A percentile compares a stretch with the other conserved stretches of the same genome.
Conservation (phyloP, 805 yeast species). For the Starmerella sp. region DNA sequence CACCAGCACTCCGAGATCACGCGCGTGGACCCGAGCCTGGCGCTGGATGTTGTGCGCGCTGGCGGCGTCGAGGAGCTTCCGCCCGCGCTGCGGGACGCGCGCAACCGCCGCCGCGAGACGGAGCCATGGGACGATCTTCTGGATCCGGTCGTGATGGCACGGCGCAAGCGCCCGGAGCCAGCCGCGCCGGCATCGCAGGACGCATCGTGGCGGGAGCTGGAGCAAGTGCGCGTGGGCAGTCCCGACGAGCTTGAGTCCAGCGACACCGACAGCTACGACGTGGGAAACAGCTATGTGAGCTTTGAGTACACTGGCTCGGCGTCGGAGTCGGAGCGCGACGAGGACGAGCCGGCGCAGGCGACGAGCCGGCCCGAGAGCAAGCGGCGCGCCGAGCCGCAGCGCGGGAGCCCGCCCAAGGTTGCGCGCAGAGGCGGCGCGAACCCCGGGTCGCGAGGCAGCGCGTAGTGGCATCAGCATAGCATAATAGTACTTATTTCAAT, state of each 20-base stretch:
- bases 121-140: neutral
- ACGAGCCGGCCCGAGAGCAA: neutral
- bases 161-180: neutral
- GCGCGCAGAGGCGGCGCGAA: neutral
- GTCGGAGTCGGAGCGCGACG: neutral
- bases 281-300: too few relatives aligned
- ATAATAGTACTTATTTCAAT: too few relatives aligned
- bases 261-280: neutral
- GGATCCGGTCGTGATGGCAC: neutral
- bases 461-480: neutral
- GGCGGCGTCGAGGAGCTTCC: neutral
- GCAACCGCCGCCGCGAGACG: neutral
- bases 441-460: neutral
- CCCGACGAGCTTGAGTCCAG: neutral
- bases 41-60: constrained; percentile 59
- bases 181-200: neutral
- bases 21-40: constrained; percentile 60
- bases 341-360: neutral
- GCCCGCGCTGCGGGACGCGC: neutral
- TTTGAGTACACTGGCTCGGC: too few relatives aligned
- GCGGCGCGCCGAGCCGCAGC: neutral
- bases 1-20: constrained; percentile 71
- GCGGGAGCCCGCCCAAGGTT: neutral
- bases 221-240: neutral
- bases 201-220: neutral